Conservation (phyloP, 169 alveolate species). For the Plasmodium fragile region DNA sequence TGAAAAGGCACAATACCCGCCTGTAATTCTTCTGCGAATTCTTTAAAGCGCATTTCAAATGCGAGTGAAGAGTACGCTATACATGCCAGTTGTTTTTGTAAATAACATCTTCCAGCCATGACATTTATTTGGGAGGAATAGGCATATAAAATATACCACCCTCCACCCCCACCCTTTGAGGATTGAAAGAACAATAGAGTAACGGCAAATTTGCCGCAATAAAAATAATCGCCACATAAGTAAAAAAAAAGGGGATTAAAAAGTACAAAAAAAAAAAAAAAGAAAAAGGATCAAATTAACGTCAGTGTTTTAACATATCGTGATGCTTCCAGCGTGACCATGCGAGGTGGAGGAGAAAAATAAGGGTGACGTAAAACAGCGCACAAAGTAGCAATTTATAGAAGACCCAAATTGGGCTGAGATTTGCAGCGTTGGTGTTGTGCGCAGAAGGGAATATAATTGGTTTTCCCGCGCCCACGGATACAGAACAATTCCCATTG, state of each 20-base stretch:
- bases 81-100: background rate
- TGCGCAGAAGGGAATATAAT: too few relatives aligned
- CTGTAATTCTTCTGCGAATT: background rate
- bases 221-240: background rate
- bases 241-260: background rate
- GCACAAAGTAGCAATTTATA: background rate
- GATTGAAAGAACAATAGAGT: background rate
- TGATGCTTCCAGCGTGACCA: background rate
- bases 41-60: background rate
- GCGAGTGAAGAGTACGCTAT: background rate
- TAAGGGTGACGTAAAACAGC: background rate
- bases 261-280: background rate
- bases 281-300: background rate
- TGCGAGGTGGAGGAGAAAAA: background rate
- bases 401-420: background rate
- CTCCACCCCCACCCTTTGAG: background rate
- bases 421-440: too few relatives aligned
- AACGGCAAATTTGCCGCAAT: background rate
- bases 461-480: background rate
- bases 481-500: background rate
- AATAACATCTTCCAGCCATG: background rate
- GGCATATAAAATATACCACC: background rate
- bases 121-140: background rate
- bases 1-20: background rate
- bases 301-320: background rate